Conservation (phyloP, 805 yeast species). For the Nakazawaea siamensis region DNA sequence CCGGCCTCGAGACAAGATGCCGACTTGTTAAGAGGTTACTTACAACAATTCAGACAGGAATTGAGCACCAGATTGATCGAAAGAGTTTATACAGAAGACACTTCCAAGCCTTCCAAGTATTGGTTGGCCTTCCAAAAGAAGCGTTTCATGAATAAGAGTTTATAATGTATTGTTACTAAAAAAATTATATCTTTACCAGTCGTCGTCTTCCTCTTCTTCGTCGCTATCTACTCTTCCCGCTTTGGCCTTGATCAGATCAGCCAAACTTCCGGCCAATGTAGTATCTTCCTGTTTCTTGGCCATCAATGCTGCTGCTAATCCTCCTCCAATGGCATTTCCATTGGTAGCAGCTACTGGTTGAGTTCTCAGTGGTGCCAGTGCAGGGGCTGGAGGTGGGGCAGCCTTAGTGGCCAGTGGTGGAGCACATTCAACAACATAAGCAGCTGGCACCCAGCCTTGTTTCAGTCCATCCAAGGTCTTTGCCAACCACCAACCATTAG, state of each 20-base stretch:
- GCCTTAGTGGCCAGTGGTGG: constrained; percentile 30
- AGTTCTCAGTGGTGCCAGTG: constrained; percentile 10
- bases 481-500: constrained; percentile 94
- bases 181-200: constrained; percentile 2
- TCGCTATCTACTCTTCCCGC: constrained; percentile 66
- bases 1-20: constrained; percentile 70
- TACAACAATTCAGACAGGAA: constrained; percentile 94
- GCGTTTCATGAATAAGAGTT: constrained; percentile 89
- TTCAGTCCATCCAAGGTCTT: constrained; percentile 62
- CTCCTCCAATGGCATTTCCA: constrained; percentile 32
- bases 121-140: constrained; percentile 96
- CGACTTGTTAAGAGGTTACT: constrained; percentile 71
- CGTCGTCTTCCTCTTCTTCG: constrained; percentile 59
- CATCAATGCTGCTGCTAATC: constrained; percentile 62
- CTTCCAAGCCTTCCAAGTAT: constrained; percentile 66
- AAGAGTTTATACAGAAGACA: constrained; percentile 58
- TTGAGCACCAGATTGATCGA: constrained; percentile 71
- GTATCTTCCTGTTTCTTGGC: constrained; percentile 55
- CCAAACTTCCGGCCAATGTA: constrained; percentile 73
- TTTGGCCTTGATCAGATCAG: constrained; percentile 78
- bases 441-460: constrained; percentile 97
- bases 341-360: constrained; percentile 16
- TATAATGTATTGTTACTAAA: constrained; percentile 24
- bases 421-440: constrained; percentile 63
- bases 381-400: constrained; percentile 14